Evolutionary conservation across 768 basidiomycete genomes (phyloP), one percentile per base, ranked within the genome.

Genomic region (Amanita phalloides): DNA sequence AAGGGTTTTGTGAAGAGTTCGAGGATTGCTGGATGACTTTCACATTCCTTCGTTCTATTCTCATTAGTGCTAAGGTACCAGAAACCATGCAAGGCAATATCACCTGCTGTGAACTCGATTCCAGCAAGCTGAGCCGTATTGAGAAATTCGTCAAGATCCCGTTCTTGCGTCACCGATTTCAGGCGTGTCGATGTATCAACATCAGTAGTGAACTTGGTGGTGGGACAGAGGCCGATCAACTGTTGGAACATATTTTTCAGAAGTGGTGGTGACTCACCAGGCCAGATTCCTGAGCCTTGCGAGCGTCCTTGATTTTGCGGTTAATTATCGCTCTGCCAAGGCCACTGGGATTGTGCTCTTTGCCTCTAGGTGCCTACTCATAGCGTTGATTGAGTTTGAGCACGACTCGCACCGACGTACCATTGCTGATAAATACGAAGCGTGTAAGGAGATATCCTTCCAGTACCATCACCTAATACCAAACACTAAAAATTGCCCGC

Each of bases 311-410:
- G 14, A 78, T 78, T 68, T 86, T 84, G 57, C 81, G 82, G 61
- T 99, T 98, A 63, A 97, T 96, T 63, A 99, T 91, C 25, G 96
- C 94, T 54, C 90, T 78, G 32, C 96, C 96, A 25, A 99, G 75
- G 11, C 96, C 96, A 56, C 84, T 85, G 0, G 83, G 73, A 63
- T 89, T 88, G 14, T 62, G 73, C 58, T 82, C 77, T 63, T 71
- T 77, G 38, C 72, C 66, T 66, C 76, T 86, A 23, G 77, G 73
- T 55, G 83, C 70, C 82, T 83, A 57, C n/a, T 37, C 23, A 13
- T 41, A 14, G 6, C 17, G 25, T 53, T 36, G 43, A 38, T 28
- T 21, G 21, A 20, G 17, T 20, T 23, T 13, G 21, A 25, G 39
- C 14, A n/a, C 11, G 14, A 17, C 26, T n/a, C 6, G 26, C 17